Base-by-base conservation (phyloP, 139 green algal species). In the Chlamydomonas sphaeroides region DNA sequence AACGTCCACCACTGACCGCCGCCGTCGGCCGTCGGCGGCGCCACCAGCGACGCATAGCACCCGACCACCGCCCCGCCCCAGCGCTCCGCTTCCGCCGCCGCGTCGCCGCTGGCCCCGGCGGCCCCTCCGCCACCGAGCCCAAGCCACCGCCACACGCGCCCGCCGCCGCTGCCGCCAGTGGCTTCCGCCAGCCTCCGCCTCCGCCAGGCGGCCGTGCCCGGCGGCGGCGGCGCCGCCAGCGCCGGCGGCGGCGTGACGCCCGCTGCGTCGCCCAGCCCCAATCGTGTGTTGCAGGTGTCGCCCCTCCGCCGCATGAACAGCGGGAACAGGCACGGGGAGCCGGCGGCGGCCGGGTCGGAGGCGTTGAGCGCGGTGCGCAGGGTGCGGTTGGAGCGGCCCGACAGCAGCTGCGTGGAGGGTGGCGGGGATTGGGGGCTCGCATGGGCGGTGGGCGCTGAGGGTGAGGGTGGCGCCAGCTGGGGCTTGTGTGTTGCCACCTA, bases 251-350 rank as follows among this genome's bases (percentile, higher is more conserved):
- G 14, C 26, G 59, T 56, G n/a, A 14, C 59, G 28, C 8, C 65
- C 2, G 25, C 18, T 2, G 32, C 41, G 49, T 66, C 51, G 3
- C 42, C 45, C 33, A 85, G 86, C 36, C n/a, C 63, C 49, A 73
- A 56, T 35, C 71, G 51, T 5, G 51, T 78, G 35, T 32, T 69
- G 70, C 92, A 96, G 6, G 67, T 36, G 65, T 94, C 92, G 15
- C 94, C 94, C 6, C 88, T 78, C 38, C 96, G 71, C 25, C 89
- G 87, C 94, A 93, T 96, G 59, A 95, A 92, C 30, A 93, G 79
- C 21, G 89, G 87, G 83, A 95, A 95, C 26, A 98, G 87, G 0
- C 89, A 80, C 5, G 56, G 15, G 53, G 36, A 30, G 25, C 85
- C 90, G 35, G 41, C 65, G 18, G 65, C 77, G 17, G 86, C 42